These are phyloP conservation scores for Peronospora destructor DNA, from an alignment of 352 stramenopile species.

Conservation along the genomic window DNA sequence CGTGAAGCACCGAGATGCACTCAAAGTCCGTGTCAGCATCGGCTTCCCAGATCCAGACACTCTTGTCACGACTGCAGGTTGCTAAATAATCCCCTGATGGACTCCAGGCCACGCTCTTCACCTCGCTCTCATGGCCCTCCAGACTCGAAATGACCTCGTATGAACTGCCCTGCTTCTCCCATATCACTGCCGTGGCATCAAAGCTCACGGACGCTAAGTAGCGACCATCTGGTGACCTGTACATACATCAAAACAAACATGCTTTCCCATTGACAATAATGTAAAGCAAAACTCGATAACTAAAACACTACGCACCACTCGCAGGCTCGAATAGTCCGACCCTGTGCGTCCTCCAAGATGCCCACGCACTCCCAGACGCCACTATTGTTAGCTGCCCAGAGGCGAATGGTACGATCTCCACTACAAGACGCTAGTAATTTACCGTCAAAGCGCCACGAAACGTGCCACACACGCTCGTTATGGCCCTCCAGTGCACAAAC, in stretches of 20 bases:
- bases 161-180: constrained; percentile 79
- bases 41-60: constrained; percentile 97
- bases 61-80: constrained; percentile 98
- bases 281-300: too few relatives aligned
- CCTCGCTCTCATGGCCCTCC: constrained; percentile 97
- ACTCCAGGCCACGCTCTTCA: constrained; percentile 96
- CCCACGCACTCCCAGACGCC: constrained; percentile 84
- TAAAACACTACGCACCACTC: constrained; percentile 70
- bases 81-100: constrained; percentile 89
- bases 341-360: constrained; percentile 91
- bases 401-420: constrained; percentile 82
- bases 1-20: constrained; percentile 94
- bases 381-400: constrained; percentile 56
- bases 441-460: constrained; percentile 84
- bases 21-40: constrained; percentile 94
- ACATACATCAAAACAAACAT: background rate
- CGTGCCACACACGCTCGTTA: constrained; percentile 87
- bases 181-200: constrained; percentile 93
- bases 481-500: constrained; percentile 77
- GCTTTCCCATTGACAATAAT: too few relatives aligned
- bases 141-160: constrained; percentile 94
- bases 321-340: constrained; percentile 90
- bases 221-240: constrained; percentile 62
- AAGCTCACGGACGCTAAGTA: constrained; percentile 94
- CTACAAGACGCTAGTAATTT: constrained; percentile 86